Evolutionary conservation across 129 eudicot genomes (phyloP).

Genomic region (Artemisia annua): DNA sequence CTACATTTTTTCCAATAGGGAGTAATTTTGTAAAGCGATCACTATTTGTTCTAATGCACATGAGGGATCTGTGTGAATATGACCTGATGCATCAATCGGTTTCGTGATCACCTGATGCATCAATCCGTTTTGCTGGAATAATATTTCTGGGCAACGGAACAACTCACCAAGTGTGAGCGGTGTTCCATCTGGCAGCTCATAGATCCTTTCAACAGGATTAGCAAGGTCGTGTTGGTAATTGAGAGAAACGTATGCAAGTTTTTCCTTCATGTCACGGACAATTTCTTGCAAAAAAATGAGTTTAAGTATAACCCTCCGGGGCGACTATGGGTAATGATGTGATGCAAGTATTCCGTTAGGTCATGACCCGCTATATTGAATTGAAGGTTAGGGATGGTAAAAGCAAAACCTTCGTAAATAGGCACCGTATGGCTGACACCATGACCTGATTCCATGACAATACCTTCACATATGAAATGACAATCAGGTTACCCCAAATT

Average conservation of each 20-base stretch:
- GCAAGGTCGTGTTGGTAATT: constrained; percentile 25
- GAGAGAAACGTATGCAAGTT: constrained; percentile 1
- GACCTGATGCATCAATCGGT: too few species aligned
- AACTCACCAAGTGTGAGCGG: constrained; percentile 18
- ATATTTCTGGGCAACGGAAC: constrained; percentile 19
- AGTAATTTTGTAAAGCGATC: too few species aligned
- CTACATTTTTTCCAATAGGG: too few species aligned
- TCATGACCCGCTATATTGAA: background rate
- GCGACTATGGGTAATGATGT: background rate
- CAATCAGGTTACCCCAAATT: background rate
- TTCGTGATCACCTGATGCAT: too few species aligned
- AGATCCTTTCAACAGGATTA: background rate
- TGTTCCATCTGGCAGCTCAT: constrained; percentile 16
- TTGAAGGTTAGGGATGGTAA: background rate
- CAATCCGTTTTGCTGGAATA: constrained; percentile 3
- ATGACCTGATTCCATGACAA: background rate
- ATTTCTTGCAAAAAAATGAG: background rate
- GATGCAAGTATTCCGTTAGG: background rate
- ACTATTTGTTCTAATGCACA: too few species aligned
- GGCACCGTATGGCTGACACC: background rate
- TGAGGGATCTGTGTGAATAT: too few species aligned
- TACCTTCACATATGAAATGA: background rate
- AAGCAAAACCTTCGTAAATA: background rate
- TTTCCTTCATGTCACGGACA: constrained; percentile 23
- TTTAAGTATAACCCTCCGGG: background rate